These are phyloP conservation scores for Leishmania aethiopica DNA, from an alignment of 208 protist species.

Conservation along the genomic window DNA sequence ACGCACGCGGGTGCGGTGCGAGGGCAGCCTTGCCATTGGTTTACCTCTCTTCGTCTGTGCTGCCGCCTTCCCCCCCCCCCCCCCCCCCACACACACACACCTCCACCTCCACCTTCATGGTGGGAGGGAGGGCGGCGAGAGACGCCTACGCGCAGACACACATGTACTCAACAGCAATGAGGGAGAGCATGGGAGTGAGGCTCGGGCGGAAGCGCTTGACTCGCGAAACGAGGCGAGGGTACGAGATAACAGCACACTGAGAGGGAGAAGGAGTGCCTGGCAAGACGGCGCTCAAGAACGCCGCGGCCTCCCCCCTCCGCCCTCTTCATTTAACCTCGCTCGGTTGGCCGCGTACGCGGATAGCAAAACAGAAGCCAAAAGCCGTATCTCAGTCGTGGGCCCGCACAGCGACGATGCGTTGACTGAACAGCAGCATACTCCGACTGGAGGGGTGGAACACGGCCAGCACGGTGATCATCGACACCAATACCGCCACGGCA, in stretches of 20 bases:
- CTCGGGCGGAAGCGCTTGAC: neutral
- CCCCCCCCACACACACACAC: too few species aligned
- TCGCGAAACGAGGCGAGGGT: neutral
- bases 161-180: neutral
- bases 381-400: constrained; percentile 31
- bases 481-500: constrained; percentile 36
- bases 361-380: neutral
- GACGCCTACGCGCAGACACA: neutral
- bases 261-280: neutral
- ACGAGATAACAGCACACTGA: neutral
- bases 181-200: neutral
- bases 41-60: too few species aligned
- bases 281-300: neutral
- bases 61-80: too few species aligned
- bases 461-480: constrained; percentile 40
- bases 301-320: neutral
- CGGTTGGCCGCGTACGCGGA: neutral
- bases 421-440: constrained; percentile 48
- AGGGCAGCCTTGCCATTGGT: neutral
- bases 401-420: constrained; percentile 41
- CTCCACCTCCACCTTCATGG: neutral
- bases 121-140: neutral
- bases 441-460: constrained; percentile 38
- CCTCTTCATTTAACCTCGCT: neutral
- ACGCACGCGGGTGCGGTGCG: neutral